Evolutionary conservation across 1,284 basidiomycete genomes (phyloP).

Genomic region (Apiotrichum sp.): DNA sequence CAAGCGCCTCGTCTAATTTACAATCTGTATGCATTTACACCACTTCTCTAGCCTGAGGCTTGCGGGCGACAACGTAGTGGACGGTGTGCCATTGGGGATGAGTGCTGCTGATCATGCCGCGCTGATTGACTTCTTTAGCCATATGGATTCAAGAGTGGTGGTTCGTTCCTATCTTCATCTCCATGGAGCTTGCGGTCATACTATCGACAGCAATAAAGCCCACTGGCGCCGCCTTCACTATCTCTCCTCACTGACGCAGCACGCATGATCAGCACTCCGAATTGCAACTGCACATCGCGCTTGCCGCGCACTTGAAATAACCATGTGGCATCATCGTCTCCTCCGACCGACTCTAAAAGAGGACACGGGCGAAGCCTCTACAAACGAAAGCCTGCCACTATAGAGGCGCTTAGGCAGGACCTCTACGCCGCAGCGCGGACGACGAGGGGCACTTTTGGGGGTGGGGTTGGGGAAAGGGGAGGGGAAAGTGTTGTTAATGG

Average conservation of each 20-base stretch:
- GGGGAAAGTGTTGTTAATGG: conserved; percentile 1
- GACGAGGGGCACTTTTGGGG: conserved; percentile 18
- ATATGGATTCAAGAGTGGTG: too few relatives aligned
- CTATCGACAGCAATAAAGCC: too few relatives aligned
- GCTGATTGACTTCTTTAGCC: too few relatives aligned
- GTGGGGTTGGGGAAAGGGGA: background rate
- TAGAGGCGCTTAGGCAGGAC: conserved; percentile 33
- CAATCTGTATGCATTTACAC: background rate
- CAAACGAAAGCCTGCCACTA: conserved; percentile 33
- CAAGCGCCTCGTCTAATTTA: conserved; percentile 15
- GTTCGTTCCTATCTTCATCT: too few relatives aligned
- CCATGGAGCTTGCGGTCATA: too few relatives aligned
- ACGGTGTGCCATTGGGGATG: too few relatives aligned
- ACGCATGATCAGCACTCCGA: too few relatives aligned
- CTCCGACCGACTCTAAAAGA: conserved; percentile 36
- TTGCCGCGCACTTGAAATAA: background rate
- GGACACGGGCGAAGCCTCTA: conserved; percentile 29
- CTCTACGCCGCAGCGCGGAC: conserved; percentile 33
- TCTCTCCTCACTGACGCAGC: too few relatives aligned
- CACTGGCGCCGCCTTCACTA: too few relatives aligned
- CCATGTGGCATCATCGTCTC: conserved; percentile 18
- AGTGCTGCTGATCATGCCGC: too few relatives aligned
- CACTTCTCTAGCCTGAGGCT: background rate
- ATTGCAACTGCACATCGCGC: too few relatives aligned
- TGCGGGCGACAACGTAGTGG: too few relatives aligned